Evolutionary conservation across 805 yeast species (phyloP), one percentile per base, ranked within the genome.

Genomic region (Candida nonsorbophila): DNA sequence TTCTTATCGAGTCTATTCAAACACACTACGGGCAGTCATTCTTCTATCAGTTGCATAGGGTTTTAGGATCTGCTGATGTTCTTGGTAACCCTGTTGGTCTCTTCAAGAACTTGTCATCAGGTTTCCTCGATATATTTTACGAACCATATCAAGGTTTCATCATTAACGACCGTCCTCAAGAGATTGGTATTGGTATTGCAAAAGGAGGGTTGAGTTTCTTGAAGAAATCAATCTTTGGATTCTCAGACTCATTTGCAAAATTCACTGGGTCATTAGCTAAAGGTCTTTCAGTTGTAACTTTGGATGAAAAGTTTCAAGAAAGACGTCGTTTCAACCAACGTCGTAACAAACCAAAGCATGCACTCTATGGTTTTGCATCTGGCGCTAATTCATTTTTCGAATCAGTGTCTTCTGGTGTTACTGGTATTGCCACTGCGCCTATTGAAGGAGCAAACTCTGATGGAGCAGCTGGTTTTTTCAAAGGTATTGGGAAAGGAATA

Each of bases 41-140:
- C 57, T 70, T 92, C 35, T 87, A 84, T 49, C 98, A 92, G 55
- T 64, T 92, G 19, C 94, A 92, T 58, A 87, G 86, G 53, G 79
- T 92, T 24, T 62, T 94, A 19, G 99, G 99, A 0, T 86, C 96
- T 12, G 98, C 97, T 0, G 98, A 94, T 56, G 76, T 92, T 42
- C 61, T 92, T 28, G 99, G 98, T 14, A 92, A 94, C 42, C 99
- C 99, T 0, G 97, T 94, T 16, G 98, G 98, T 1, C 62, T 92
- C 37, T 92, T 92, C 63, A 92, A 85, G 52, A 88, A 87, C 42
- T 66, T 92, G 33, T 79, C 95, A 33, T 86, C 97, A 0, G 99
- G 99, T 29, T 92, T 92, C 7, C 73, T 87, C 74, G 99, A 92
- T 54, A 82, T 92, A 12, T 92, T 92, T 53, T 92, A 92, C 51